Conservation (phyloP, 2,329 filamentous ascomycete genomes). For the Alternaria gaisen region DNA sequence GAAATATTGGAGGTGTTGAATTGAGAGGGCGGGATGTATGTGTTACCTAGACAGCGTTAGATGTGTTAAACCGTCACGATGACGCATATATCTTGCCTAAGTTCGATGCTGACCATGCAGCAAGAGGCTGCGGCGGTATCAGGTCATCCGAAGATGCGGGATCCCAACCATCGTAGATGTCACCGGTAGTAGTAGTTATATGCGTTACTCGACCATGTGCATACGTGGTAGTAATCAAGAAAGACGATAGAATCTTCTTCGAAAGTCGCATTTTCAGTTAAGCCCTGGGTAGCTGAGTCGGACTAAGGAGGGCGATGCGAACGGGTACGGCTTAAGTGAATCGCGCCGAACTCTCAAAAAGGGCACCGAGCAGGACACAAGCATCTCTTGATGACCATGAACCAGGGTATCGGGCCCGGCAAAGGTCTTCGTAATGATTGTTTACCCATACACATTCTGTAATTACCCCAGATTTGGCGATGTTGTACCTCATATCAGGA, state of each 20-base stretch:
- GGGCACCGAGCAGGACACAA: not conserved
- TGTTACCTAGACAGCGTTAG: not conserved
- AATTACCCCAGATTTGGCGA: conserved; percentile 24
- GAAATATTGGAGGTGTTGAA: not conserved
- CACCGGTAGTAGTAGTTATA: not conserved
- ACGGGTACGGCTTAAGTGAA: no score
- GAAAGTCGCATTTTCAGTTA: not conserved
- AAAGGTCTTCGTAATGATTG: not conserved
- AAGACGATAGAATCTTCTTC: not conserved
- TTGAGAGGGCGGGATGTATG: not conserved
- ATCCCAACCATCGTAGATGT: not conserved
- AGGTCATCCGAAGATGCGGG: not conserved
- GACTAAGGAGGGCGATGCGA: no score
- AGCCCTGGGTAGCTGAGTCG: no score
- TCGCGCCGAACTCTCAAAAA: no score
- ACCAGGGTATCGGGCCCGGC: not conserved
- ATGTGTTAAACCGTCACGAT: no score
- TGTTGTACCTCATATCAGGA: conserved; percentile 21
- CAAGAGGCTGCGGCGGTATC: not conserved
- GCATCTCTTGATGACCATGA: no score
- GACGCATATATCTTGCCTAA: not conserved
- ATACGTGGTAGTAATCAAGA: not conserved
- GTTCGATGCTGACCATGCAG: not conserved
- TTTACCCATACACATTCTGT: conserved; percentile 8
- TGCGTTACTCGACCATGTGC: not conserved